A percentile compares a stretch with the other conserved stretches of the same genome.
phyloP scores from a whole-genome alignment of 1,284 basidiomycete genomes.

The Moniliella sp. region DNA sequence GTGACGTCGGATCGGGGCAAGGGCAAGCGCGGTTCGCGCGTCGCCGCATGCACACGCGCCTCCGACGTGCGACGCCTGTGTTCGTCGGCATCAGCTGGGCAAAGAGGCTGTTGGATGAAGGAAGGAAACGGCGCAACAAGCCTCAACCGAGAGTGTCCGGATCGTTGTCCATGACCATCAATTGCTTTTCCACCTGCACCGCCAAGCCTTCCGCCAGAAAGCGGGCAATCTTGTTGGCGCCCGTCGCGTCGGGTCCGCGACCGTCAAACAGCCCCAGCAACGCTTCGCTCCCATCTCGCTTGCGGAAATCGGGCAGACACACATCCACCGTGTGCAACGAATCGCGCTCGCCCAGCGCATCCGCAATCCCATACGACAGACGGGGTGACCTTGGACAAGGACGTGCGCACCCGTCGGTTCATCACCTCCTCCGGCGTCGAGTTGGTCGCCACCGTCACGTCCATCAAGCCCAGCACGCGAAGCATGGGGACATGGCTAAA shows the following conservation, averaged over 20 bases:
- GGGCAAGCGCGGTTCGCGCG: too few relatives aligned
- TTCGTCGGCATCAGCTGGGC: conserved; percentile 20
- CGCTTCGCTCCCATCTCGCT: conserved; percentile 55
- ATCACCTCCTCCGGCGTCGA: conserved; percentile 62
- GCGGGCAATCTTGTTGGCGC: conserved; percentile 43
- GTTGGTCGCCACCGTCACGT: conserved; percentile 57
- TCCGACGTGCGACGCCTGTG: conserved; percentile 11
- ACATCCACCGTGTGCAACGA: conserved; percentile 69
- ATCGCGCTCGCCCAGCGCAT: conserved; percentile 50
- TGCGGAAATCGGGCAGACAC: conserved; percentile 68
- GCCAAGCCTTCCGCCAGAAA: conserved; percentile 19
- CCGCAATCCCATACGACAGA: conserved; percentile 90
- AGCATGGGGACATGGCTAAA: conserved; percentile 66
- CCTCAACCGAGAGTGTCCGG: conserved; percentile 7
- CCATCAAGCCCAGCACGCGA: conserved; percentile 81
- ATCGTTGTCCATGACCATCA: neutral
- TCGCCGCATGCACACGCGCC: neutral
- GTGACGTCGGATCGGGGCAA: too few relatives aligned
- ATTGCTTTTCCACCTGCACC: too few relatives aligned
- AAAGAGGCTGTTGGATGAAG: conserved; percentile 22
- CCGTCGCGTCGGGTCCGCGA: conserved; percentile 37
- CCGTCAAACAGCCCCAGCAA: conserved; percentile 79
- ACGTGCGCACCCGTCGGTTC: conserved; percentile 69
- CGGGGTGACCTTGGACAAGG: conserved; percentile 68
- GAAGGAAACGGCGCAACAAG: conserved; percentile 22